Evolutionary conservation across 495 filamentous ascomycete genomes (phyloP).

Genomic region (Aspergillus steynii): DNA sequence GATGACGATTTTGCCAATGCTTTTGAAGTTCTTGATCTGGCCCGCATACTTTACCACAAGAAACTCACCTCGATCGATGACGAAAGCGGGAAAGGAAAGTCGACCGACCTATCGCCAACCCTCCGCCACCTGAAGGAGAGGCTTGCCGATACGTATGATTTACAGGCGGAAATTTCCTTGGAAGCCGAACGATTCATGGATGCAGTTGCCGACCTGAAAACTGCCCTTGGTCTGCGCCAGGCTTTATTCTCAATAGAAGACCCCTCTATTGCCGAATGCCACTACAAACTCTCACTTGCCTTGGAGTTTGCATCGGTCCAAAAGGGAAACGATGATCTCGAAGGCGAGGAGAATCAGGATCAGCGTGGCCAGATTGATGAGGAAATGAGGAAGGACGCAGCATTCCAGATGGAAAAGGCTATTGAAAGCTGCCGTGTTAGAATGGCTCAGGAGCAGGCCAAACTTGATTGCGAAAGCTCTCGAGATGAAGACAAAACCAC

Average conservation of each 20-base stretch:
- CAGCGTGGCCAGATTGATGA: slow-evolving; percentile 57
- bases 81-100: slow-evolving; percentile 50
- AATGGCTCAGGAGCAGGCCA: slow-evolving; percentile 71
- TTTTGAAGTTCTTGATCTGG: slow-evolving; percentile 88
- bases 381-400: slow-evolving; percentile 71
- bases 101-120: slow-evolving; percentile 46
- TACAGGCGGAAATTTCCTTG: slow-evolving; percentile 89
- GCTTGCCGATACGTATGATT: slow-evolving; percentile 85
- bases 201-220: slow-evolving; percentile 76
- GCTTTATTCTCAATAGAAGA: slow-evolving; percentile 76
- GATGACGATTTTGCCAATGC: slow-evolving; percentile 90
- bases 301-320: slow-evolving; percentile 90
- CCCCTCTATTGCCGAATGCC: slow-evolving; percentile 83
- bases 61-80: slow-evolving; percentile 57
- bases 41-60: slow-evolving; percentile 74
- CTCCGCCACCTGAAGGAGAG: slow-evolving; percentile 72
- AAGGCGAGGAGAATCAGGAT: slow-evolving; percentile 23
- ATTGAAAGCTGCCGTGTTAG: slow-evolving; percentile 77
- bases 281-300: slow-evolving; percentile 93
- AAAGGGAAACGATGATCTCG: slow-evolving; percentile 52
- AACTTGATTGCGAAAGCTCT: slow-evolving; percentile 56
- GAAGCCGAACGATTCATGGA: slow-evolving; percentile 87
- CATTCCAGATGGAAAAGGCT: slow-evolving; percentile 73
- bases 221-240: slow-evolving; percentile 72
- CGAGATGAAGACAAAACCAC: slow-evolving; percentile 47